phyloP scores from a whole-genome alignment of 805 yeast genomes.

The Wickerhamomyces kurtzmanii region DNA sequence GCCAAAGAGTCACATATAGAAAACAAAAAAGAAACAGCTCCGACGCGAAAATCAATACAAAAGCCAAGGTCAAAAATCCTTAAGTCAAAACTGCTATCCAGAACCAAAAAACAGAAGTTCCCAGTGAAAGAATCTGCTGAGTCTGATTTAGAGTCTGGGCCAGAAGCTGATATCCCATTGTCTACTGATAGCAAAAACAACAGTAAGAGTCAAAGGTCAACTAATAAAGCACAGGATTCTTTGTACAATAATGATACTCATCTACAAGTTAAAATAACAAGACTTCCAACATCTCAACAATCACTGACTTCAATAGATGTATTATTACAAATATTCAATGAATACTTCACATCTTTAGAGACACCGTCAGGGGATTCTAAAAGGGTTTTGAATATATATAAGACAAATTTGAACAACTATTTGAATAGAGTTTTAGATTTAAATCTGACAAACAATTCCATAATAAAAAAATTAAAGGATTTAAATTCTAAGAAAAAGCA shows the following conservation, averaged over 20 bases:
- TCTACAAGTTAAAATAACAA: constrained; percentile 18
- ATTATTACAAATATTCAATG: constrained; percentile 6
- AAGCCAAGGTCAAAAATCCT: constrained; percentile 4
- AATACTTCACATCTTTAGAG: too few species aligned
- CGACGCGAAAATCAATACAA: too few species aligned
- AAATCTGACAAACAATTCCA: constrained; percentile 22
- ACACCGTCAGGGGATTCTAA: constrained; percentile 3
- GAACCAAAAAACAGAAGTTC: constrained; percentile 3
- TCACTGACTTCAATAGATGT: constrained; percentile 12
- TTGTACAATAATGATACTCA: constrained; percentile 16
- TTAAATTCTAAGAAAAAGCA: constrained; percentile 19
- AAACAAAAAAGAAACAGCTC: too few species aligned
- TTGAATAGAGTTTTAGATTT: constrained; percentile 24
- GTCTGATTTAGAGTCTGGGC: too few species aligned
- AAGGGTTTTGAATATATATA: constrained; percentile 10
- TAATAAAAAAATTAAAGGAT: constrained; percentile 18
- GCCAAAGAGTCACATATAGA: too few species aligned
- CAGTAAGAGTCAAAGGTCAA: not conserved
- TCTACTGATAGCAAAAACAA: not conserved
- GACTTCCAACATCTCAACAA: constrained; percentile 9
- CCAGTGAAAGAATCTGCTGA: too few species aligned
- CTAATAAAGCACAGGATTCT: constrained; percentile 1
- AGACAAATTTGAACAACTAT: constrained; percentile 14
- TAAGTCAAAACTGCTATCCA: constrained; percentile 3
- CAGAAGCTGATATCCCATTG: not conserved